Base-by-base conservation (phyloP, 305 asterid genomes). In the Fraxinus baroniana region DNA sequence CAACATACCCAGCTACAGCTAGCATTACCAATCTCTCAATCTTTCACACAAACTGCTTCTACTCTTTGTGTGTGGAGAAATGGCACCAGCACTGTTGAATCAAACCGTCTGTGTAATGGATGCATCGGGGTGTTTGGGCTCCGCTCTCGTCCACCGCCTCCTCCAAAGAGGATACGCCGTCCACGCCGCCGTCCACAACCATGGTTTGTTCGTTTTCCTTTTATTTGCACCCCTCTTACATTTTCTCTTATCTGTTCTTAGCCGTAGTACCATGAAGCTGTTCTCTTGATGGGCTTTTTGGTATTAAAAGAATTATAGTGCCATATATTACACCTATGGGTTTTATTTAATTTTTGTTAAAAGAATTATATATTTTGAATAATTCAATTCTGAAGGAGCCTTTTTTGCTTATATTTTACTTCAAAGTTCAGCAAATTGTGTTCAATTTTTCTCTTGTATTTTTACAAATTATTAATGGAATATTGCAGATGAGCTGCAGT, bases 91-190 rank as follows among this genome's bases (percentile, higher is more conserved):
- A 18, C 77, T 82, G 74, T 79, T 84, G 87, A 83, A 85, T 68
- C 37, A 77, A 77, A 87, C 88, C 0, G 95, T 95, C 0, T 95
- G 99, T 78, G 99, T 95, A 2, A 95, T 95, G 99, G 98, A 94
- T 79, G 98, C 97, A 2, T 88, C 97, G 1, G 97, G 97, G 8
- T 87, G 86, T 0, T 78, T 95, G 6, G 99, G 98, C 79, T 86
- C 95, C 5, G 86, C 91, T 66, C 91, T 95, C 39, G 95, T 95
- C 82, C 89, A 83, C 75, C 87, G 90, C 71, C 94, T 95, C 10
- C 86, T 95, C 74, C 90, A 74, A 72, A 83, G 92, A 71, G 97
- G 97, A 26, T 95, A 94, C 86, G 86, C 90, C 79, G 98, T 94
- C 12, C 99, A 95, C 82, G 98, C 99, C 76, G 97, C 99, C 76